Percentiles rank a stretch among this genome's conserved stretches.
phyloP scores from a whole-genome alignment of 139 green algal species.

The Axilococcus clingmanii region DNA sequence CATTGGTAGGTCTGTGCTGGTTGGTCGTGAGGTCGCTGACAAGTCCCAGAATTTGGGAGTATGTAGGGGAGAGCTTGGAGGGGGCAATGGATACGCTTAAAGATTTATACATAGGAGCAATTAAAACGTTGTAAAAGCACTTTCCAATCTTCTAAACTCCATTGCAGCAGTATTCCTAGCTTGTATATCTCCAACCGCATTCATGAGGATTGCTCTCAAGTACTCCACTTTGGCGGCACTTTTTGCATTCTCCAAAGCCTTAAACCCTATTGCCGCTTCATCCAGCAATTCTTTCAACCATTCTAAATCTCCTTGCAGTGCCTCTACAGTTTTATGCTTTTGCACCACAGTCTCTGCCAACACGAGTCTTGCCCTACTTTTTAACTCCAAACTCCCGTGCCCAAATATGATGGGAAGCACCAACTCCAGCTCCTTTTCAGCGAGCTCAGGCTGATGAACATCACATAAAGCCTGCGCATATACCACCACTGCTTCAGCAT shows the following conservation, averaged over 20 bases:
- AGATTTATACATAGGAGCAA: neutral
- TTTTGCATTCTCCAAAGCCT: constrained; percentile 16
- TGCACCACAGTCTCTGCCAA: constrained; percentile 36
- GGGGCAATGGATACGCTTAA: constrained; percentile 7
- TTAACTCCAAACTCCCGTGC: constrained; percentile 20
- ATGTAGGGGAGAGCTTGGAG: neutral
- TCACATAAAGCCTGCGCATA: constrained; percentile 16
- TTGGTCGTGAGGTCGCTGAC: neutral
- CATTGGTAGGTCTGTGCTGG: neutral
- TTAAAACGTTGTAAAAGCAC: neutral
- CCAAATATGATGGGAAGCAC: constrained; percentile 34
- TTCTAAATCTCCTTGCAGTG: too few species aligned
- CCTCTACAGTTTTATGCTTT: neutral
- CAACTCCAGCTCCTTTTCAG: constrained; percentile 26
- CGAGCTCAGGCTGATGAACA: constrained; percentile 9
- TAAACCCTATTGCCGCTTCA: constrained; percentile 10
- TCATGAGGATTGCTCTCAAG: constrained; percentile 15
- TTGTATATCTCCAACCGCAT: constrained; percentile 1
- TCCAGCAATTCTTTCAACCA: constrained; percentile 14
- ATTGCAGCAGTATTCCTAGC: constrained; percentile 7
- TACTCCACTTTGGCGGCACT: constrained; percentile 15
- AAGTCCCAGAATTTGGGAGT: neutral
- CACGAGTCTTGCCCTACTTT: constrained; percentile 21
- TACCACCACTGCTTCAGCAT: constrained; percentile 25
- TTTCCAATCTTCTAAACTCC: neutral